Evolutionary conservation across 176 grass and related monocot species (phyloP).

Genomic region (Oryza brachyantha): DNA sequence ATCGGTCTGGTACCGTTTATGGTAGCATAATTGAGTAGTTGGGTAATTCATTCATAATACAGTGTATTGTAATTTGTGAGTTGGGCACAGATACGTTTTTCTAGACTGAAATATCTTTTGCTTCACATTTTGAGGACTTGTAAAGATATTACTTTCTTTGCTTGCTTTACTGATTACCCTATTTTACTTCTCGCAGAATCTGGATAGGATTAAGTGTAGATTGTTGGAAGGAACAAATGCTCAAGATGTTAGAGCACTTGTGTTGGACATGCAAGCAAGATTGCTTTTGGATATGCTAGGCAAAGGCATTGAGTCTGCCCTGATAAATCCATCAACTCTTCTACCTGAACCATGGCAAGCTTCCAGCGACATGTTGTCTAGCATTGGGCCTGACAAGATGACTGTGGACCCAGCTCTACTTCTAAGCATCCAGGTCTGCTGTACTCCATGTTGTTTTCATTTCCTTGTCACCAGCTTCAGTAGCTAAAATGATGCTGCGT

Average conservation of each 20-base stretch:
- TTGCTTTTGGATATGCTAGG: constrained; percentile 97
- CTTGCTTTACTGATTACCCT: background rate
- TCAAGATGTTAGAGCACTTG: constrained; percentile 98
- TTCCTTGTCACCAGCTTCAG: constrained; percentile 17
- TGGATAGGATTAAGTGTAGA: constrained; percentile 98
- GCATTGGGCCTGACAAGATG: constrained; percentile 97
- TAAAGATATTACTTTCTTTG: constrained; percentile 15
- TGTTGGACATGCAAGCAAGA: constrained; percentile 99
- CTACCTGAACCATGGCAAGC: constrained; percentile 92
- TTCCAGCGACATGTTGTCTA: constrained; percentile 72
- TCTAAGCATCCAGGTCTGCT: constrained; percentile 73
- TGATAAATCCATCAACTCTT: constrained; percentile 93
- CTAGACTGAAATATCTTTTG: background rate
- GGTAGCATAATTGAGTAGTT: background rate
- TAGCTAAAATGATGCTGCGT: background rate
- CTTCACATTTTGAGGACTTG: constrained; percentile 20
- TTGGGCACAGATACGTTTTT: background rate
- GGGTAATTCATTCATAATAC: background rate
- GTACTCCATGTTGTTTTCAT: constrained; percentile 16
- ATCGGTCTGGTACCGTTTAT: background rate
- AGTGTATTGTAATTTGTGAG: constrained; percentile 6
- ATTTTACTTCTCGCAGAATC: constrained; percentile 59
- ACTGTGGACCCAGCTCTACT: constrained; percentile 77
- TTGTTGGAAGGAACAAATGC: constrained; percentile 98
- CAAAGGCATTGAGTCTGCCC: constrained; percentile 90